These are phyloP conservation scores for Drosera spatulata DNA, from an alignment of 179 eudicot species.

Conservation along the genomic window DNA sequence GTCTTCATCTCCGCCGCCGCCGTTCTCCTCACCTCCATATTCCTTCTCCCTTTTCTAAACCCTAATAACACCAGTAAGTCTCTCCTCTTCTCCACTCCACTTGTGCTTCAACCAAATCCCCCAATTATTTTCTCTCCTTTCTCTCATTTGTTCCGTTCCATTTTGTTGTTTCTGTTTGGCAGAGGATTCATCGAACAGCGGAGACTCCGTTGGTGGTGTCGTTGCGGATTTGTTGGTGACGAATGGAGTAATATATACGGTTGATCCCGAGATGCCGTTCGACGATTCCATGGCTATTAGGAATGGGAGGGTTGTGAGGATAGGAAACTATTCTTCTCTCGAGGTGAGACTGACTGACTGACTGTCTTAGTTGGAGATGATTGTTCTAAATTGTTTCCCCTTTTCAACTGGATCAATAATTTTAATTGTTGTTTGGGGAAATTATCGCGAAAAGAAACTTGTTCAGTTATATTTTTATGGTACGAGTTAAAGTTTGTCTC, in stretches of 20 bases:
- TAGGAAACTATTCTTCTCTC: conserved; percentile 56
- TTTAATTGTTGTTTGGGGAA: too few relatives aligned
- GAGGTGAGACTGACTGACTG: conserved; percentile 24
- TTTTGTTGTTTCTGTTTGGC: conserved; percentile 5
- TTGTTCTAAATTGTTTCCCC: neutral
- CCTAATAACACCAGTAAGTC: conserved; percentile 10
- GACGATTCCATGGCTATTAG: conserved; percentile 78
- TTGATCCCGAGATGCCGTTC: conserved; percentile 53
- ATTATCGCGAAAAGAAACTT: too few relatives aligned
- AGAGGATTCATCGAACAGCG: neutral
- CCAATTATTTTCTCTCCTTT: too few relatives aligned
- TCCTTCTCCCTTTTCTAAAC: conserved; percentile 18
- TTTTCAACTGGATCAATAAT: too few relatives aligned
- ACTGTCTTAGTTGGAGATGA: neutral
- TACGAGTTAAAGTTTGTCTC: too few relatives aligned
- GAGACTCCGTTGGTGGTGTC: conserved; percentile 25
- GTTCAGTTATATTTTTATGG: too few relatives aligned
- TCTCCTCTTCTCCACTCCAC: neutral
- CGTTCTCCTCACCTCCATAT: conserved; percentile 13
- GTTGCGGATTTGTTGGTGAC: conserved; percentile 64
- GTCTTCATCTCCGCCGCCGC: conserved; percentile 7
- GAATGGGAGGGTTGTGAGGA: conserved; percentile 36
- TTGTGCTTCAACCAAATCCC: too few relatives aligned
- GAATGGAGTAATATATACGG: conserved; percentile 73
- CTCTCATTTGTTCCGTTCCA: too few relatives aligned